Evolutionary conservation across 2,329 filamentous ascomycete genomes (phyloP).

Genomic region (Alternaria triticimaculans): DNA sequence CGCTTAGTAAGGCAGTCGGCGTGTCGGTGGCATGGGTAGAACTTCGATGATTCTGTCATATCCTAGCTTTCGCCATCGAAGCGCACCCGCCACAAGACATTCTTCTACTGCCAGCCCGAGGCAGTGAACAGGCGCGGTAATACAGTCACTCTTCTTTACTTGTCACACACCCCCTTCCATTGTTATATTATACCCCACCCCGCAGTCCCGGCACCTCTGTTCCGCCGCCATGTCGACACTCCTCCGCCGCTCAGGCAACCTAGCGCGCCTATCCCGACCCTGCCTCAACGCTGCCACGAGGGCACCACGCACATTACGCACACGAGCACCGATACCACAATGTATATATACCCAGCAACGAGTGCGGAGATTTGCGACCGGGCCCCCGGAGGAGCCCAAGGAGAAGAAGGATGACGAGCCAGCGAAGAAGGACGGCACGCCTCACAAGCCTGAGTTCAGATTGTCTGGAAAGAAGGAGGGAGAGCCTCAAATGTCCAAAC

Average conservation of each 20-base stretch:
- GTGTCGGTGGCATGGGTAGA: constrained; percentile 11
- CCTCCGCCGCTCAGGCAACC: constrained; percentile 69
- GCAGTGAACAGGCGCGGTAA: constrained; percentile 13
- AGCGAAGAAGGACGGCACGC: constrained; percentile 41
- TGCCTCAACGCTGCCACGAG: constrained; percentile 61
- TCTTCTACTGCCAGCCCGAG: constrained; percentile 22
- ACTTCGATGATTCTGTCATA: constrained; percentile 25
- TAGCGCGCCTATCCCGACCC: constrained; percentile 67
- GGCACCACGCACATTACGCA: constrained; percentile 47
- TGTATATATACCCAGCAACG: constrained; percentile 54
- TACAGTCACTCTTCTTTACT: neutral
- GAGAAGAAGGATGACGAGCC: constrained; percentile 38
- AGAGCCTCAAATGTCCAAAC: constrained; percentile 51
- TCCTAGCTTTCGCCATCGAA: constrained; percentile 24
- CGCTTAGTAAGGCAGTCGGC: constrained; percentile 17
- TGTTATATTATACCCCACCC: constrained; percentile 11
- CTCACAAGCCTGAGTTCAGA: constrained; percentile 38
- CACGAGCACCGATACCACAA: constrained; percentile 51
- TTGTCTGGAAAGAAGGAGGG: constrained; percentile 50
- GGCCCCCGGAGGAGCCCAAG: constrained; percentile 42
- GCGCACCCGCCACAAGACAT: constrained; percentile 19
- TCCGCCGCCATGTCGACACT: constrained; percentile 67
- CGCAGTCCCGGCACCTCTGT: constrained; percentile 31
- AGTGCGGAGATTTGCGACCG: constrained; percentile 52
- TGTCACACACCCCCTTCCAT: constrained; percentile 4